Base-by-base conservation (phyloP, 2,329 filamentous ascomycete species). In the Dichotomopilus funicola region DNA sequence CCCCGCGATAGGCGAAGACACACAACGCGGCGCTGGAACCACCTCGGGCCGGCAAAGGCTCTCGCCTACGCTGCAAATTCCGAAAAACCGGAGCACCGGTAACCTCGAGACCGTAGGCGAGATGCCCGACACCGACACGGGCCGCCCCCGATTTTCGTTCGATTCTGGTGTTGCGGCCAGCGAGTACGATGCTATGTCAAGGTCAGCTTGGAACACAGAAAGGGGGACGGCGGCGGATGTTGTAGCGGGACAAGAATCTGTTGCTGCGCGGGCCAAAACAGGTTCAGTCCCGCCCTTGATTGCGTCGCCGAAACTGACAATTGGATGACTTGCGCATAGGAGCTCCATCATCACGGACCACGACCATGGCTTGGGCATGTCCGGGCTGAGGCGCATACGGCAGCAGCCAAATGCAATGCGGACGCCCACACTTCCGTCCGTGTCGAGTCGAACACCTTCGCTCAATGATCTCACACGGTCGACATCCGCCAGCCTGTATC, bases 311-410 rank as follows among this genome's bases (percentile, higher is more conserved):
- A 40, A 53, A 57, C 62, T 63, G 59, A 63, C 61, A 54, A 59
- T 27, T 27, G 19, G 19, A 51, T 8, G 41, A 59, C 60, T 56
- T 56, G 8, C 62, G 48, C 62, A 57, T 65, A 95, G 89, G 76
- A 89, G 89, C 66, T 83, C 90, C 67, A 81, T 95, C 68, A 81
- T 95, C 69, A 79, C 84, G 62, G 91, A 92, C 72, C 89, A 92
- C 73, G 91, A 95, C 67, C 88, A 94, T 78, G 89, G 89, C 64
- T 75, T 94, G 60, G 89, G 89, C 53, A 80, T 87, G 45, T 95
- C 90, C 55, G 91, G 94, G 63, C 80, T 99, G 67, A 87, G 91
- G 69, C 88, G 94, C 66, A 99, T 99, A 71, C 88, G 94, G 70
- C 92, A 96, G 72, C 86, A 91, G 66, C 87, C 87, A 42, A 61